These are phyloP conservation scores for Aeschynomene evenia DNA, from an alignment of 306 rosid species.

Conservation along the genomic window DNA sequence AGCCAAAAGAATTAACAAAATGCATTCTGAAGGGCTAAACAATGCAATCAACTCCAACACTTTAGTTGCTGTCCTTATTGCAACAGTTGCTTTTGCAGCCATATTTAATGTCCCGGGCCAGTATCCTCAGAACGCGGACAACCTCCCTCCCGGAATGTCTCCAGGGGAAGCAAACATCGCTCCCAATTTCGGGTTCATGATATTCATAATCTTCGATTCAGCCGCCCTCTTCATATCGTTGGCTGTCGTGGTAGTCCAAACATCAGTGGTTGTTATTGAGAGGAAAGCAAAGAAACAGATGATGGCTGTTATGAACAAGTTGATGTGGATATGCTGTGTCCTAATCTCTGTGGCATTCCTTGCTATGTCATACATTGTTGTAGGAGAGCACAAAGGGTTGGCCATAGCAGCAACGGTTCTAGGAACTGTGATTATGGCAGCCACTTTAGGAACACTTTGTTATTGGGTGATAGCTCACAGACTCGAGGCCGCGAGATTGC, in stretches of 20 bases:
- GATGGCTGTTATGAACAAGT: slow-evolving; percentile 75
- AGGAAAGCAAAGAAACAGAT: slow-evolving; percentile 61
- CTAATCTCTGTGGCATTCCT: slow-evolving; percentile 71
- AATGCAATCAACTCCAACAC: slow-evolving; percentile 80
- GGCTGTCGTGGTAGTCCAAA: slow-evolving; percentile 86
- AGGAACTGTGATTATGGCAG: slow-evolving; percentile 75
- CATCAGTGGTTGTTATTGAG: slow-evolving; percentile 69
- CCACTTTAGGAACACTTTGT: slow-evolving; percentile 70
- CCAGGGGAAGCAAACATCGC: slow-evolving; percentile 64
- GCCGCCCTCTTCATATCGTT: slow-evolving; percentile 76
- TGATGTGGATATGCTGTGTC: slow-evolving; percentile 84
- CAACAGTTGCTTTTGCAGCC: slow-evolving; percentile 85
- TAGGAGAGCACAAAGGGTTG: slow-evolving; percentile 59
- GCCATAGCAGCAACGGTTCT: slow-evolving; percentile 63
- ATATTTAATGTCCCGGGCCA: slow-evolving; percentile 71
- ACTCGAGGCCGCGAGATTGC: slow-evolving; percentile 53
- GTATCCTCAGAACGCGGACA: slow-evolving; percentile 21
- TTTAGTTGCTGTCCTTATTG: slow-evolving; percentile 75
- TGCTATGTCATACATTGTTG: slow-evolving; percentile 73
- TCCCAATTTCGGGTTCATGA: slow-evolving; percentile 37
- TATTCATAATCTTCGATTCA: slow-evolving; percentile 69
- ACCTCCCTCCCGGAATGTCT: slow-evolving; percentile 34
- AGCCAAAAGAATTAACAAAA: slow-evolving; percentile 65
- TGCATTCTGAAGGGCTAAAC: slow-evolving; percentile 80
- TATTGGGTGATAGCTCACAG: slow-evolving; percentile 68